Evolutionary conservation across 1,139 yeast genomes (phyloP), one percentile per base, ranked within the genome.

Genomic region (Citeromyces siamensis): DNA sequence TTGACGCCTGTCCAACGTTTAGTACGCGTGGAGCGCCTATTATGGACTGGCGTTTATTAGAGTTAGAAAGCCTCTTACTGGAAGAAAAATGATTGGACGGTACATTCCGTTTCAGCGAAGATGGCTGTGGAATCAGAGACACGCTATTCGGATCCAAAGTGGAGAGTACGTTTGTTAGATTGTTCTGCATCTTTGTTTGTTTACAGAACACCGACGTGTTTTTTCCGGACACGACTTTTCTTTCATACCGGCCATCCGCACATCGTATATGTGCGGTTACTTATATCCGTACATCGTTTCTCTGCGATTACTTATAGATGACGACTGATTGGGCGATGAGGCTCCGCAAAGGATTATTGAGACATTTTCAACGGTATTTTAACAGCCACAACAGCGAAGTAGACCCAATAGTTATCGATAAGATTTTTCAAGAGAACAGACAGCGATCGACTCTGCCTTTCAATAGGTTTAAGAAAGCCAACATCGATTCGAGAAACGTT

Each of bases 401-500:
- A 18, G 54, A 51, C 34, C 50, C 51, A 3, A 40, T 45, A 4
- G 35, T 52, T n/a, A 33, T 52, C 26, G 56, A 52, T 38, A 41
- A 47, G 32, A 39, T 52, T 6, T 52, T 52, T 41, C 41, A 35
- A 20, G 45, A 42, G 32, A 49, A 52, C 37, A 50, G 46, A 35
- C 37, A 36, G 19, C 36, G 41, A 8, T 14, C 21, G 6, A 31
- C 26, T 12, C 34, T 19, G n/a, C 20, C 27, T 10, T 31, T 23
- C 28, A 20, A 23, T n/a, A 21, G 22, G 16, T 16, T 16, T 10
- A 37, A 29, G n/a, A 13, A 19, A 18, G 26, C 26, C 14, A 21
- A 13, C 21, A 19, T 63, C 22, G 26, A 8, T 10, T 16, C 18
- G 3, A 16, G 12, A 5, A 20, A 13, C 21, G 23, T 10, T 20